These are phyloP conservation scores for Schizochytrium sp. DNA, from an alignment of 108 stramenopile species.

Conservation along the genomic window DNA sequence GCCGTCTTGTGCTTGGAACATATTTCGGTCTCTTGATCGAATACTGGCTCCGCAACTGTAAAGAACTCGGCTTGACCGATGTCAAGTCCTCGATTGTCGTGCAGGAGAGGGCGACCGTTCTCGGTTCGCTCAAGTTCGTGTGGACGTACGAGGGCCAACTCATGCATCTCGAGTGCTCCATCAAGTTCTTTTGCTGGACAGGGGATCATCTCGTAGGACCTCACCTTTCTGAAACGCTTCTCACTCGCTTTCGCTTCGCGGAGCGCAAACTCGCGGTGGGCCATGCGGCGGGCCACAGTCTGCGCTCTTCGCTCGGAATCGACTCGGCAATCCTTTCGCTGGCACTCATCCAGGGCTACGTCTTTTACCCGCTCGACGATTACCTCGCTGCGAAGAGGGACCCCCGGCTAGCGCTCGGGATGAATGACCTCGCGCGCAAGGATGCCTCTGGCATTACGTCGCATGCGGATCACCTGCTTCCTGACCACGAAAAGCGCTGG, in stretches of 20 bases:
- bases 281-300: neutral
- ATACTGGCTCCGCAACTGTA: neutral
- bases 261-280: neutral
- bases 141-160: neutral
- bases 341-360: neutral
- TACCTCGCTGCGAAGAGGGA: neutral
- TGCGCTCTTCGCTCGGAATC: neutral
- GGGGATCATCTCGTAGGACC: neutral
- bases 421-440: neutral
- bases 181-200: neutral
- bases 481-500: neutral
- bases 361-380: neutral
- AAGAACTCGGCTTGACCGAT: neutral
- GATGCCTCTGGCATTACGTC: neutral
- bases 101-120: neutral
- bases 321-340: neutral
- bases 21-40: neutral
- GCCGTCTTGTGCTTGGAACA: neutral
- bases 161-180: neutral
- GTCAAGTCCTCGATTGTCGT: neutral
- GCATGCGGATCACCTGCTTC: neutral
- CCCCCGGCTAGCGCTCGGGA: neutral
- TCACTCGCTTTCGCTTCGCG: neutral
- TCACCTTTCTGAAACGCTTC: neutral
- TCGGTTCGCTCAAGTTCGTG: constrained; percentile 5